Evolutionary conservation across 148 eudicot genomes (phyloP), one percentile per base, ranked within the genome.

Genomic region (Pouteria glomerata): DNA sequence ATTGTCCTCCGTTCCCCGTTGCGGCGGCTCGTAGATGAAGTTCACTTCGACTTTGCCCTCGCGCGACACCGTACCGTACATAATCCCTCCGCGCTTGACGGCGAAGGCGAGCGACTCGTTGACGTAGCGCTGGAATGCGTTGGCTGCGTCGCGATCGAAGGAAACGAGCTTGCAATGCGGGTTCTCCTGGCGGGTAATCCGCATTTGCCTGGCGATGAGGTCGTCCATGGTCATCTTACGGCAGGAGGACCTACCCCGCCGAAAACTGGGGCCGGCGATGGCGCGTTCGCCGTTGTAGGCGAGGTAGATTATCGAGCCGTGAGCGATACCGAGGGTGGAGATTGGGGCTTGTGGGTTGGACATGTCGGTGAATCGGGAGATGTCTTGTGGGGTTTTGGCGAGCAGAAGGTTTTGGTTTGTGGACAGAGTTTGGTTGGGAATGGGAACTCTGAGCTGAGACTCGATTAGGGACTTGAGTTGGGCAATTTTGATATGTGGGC

Each of bases 151-250:
- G 1, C 97, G 88, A 72, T 94, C 98, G n/a, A 94, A 89, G 2
- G 97, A 91, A 0, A 88, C 96, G 3, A 83, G 79, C 84, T 87
- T 86, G 29, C 94, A 91, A 24, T 94, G 90, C 0, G 98, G 90
- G 19, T 78, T 71, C 62, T 91, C 97, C 53, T 94, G 97, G 2
- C 92, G 77, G 1, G 90, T 82, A 3, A 89, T 75, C 5, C 96
- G 55, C 98, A 94, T 91, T 63, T 94, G 97, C 45, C 81, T 89
- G 21, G 98, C 98, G 42, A 94, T 94, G 15, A 91, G 74, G 45
- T 94, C 97, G 48, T 94, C 97, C 93, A 94, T 89, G 0, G 98
- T 91, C 98, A 94, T 94, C 88, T 91, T 94, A 56, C 74, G 78
- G 1, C 98, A 97, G 18, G 87, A 91, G 0, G 97, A 87, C 0